Evolutionary conservation across 225 moss, liverwort and hornwort genomes (phyloP).

Genomic region (Marchantia polymorpha): DNA sequence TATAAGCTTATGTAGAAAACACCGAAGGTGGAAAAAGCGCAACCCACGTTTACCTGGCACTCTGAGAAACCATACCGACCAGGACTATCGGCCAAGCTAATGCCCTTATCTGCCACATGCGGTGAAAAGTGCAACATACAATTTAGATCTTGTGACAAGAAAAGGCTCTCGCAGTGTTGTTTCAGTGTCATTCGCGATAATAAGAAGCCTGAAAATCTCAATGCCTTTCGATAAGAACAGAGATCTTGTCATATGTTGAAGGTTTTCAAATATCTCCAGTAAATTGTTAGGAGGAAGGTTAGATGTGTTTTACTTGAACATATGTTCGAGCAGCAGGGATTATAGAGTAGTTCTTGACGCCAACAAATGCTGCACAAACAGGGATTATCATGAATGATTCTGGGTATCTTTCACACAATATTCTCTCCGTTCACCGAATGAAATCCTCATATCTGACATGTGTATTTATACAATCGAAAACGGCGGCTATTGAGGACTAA

Average conservation of each 20-base stretch:
- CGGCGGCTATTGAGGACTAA: neutral
- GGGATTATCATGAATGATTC: neutral
- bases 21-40: neutral
- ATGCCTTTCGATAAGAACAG: neutral
- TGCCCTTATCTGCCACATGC: slow-evolving; percentile 61
- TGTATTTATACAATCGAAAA: neutral
- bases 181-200: neutral
- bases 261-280: neutral
- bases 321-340: slow-evolving; percentile 80
- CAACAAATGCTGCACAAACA: slow-evolving; percentile 69
- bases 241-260: neutral
- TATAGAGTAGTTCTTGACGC: slow-evolving; percentile 65
- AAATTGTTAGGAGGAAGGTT: neutral
- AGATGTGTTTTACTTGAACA: slow-evolving; percentile 52
- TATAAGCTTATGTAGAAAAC: neutral
- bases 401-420: neutral
- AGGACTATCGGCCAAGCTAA: slow-evolving; percentile 88
- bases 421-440: neutral
- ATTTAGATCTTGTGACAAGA: neutral
- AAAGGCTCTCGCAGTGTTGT: neutral
- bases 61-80: slow-evolving; percentile 80
- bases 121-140: neutral
- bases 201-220: neutral
- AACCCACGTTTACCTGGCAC: slow-evolving; percentile 58
- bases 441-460: neutral